Evolutionary conservation across 1,139 yeast genomes (phyloP).

Genomic region (Magnusiomyces sp.): DNA sequence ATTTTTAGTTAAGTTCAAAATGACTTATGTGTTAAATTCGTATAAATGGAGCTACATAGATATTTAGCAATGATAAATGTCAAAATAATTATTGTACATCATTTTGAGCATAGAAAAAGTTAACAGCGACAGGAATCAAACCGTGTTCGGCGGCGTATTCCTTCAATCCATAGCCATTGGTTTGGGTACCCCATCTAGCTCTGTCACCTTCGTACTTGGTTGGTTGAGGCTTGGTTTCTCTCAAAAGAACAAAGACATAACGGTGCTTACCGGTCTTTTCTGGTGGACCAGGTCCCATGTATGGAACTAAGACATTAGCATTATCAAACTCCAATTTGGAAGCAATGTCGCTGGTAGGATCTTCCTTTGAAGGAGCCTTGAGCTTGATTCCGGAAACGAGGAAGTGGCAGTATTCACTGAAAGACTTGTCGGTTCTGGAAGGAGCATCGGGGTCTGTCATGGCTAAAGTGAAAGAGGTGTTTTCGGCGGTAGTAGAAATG

Average conservation of each 20-base stretch:
- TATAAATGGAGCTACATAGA: background rate
- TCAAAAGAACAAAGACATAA: slow-evolving; percentile 65
- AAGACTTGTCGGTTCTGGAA: slow-evolving; percentile 65
- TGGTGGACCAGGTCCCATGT: slow-evolving; percentile 82
- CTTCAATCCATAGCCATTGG: slow-evolving; percentile 65
- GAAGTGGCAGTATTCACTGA: slow-evolving; percentile 85
- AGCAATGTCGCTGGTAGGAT: slow-evolving; percentile 28
- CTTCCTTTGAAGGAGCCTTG: slow-evolving; percentile 39
- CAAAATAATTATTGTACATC: slow-evolving; percentile 33
- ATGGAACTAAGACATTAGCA: slow-evolving; percentile 36
- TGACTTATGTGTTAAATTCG: too few relatives aligned
- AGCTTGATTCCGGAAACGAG: slow-evolving; percentile 56
- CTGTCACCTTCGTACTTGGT: slow-evolving; percentile 46
- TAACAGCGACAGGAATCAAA: slow-evolving; percentile 59
- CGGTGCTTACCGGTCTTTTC: slow-evolving; percentile 74
- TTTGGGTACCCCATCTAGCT: slow-evolving; percentile 79
- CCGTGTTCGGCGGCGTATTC: slow-evolving; percentile 66
- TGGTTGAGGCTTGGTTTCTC: slow-evolving; percentile 40
- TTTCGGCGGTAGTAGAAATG: background rate
- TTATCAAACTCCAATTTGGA: slow-evolving; percentile 25
- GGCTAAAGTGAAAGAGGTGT: slow-evolving; percentile 51
- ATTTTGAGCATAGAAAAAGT: slow-evolving; percentile 72
- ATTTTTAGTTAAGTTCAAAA: too few relatives aligned
- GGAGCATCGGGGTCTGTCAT: slow-evolving; percentile 96
- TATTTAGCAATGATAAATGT: background rate